Percentiles rank a stretch among this genome's conserved stretches.
These are phyloP conservation scores for Neostapfia colusana DNA, from an alignment of 176 grass and related monocot species.

Conservation along the genomic window DNA sequence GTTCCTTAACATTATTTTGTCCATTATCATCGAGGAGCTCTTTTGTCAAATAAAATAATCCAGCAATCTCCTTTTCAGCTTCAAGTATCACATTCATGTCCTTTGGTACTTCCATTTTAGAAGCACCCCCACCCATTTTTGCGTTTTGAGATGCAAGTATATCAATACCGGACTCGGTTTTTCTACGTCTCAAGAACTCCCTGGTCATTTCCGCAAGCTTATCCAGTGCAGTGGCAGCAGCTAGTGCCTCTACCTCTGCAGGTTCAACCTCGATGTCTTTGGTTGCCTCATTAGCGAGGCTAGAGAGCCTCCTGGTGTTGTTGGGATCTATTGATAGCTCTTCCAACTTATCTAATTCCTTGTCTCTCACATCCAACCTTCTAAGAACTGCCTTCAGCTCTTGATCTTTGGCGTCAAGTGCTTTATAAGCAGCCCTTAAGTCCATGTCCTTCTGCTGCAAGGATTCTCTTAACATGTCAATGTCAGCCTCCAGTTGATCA, in stretches of 20 bases:
- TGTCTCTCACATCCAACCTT: slow-evolving; percentile 43
- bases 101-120: not conserved
- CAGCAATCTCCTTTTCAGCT: slow-evolving; percentile 51
- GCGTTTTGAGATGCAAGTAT: slow-evolving; percentile 9
- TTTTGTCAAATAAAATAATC: slow-evolving; percentile 59
- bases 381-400: slow-evolving; percentile 45
- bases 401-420: slow-evolving; percentile 54
- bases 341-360: slow-evolving; percentile 47
- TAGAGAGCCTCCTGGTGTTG: slow-evolving; percentile 18
- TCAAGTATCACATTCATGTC: slow-evolving; percentile 39
- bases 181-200: slow-evolving; percentile 42
- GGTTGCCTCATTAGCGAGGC: slow-evolving; percentile 22
- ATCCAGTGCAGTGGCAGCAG: slow-evolving; percentile 42
- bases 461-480: slow-evolving; percentile 52
- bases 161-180: slow-evolving; percentile 21
- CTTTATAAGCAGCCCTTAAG: slow-evolving; percentile 40
- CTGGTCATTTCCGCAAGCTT: slow-evolving; percentile 41
- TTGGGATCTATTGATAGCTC: slow-evolving; percentile 30
- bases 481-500: slow-evolving; percentile 59
- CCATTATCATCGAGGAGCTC: slow-evolving; percentile 38
- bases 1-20: slow-evolving; percentile 21
- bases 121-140: slow-evolving; percentile 7
- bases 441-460: slow-evolving; percentile 54
- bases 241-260: slow-evolving; percentile 44
- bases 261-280: slow-evolving; percentile 17